Evolutionary conservation across 495 filamentous ascomycete genomes (phyloP).

Genomic region (Patellaria atrata): DNA sequence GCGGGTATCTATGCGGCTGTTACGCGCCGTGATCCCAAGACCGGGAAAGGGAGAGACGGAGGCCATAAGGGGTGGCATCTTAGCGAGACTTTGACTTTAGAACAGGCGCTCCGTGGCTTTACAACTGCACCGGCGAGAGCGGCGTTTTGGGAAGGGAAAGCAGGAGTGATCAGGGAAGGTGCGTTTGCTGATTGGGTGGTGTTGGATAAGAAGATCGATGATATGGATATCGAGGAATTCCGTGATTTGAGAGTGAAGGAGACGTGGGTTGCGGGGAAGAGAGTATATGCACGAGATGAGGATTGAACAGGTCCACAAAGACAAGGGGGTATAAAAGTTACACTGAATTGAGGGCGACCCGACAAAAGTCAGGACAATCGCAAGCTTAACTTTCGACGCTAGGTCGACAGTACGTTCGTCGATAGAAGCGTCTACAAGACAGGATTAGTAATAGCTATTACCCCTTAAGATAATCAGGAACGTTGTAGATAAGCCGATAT

Average conservation of each 20-base stretch:
- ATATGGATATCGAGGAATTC: slow-evolving; percentile 31
- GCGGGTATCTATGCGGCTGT: slow-evolving; percentile 50
- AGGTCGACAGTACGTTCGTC: no score
- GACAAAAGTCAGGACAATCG: no score
- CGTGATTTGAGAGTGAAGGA: slow-evolving; percentile 38
- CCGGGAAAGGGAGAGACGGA: slow-evolving; percentile 32
- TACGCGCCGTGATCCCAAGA: slow-evolving; percentile 37
- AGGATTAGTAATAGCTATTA: no score
- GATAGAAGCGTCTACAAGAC: no score
- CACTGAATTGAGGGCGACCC: no score
- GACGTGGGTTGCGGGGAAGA: slow-evolving; percentile 47
- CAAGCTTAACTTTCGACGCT: no score
- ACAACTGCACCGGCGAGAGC: slow-evolving; percentile 37
- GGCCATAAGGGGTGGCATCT: slow-evolving; percentile 35
- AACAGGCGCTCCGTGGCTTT: slow-evolving; percentile 42
- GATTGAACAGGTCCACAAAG: no score
- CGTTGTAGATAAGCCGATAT: no score
- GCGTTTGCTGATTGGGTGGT: slow-evolving; percentile 51
- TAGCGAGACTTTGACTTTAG: slow-evolving; percentile 37
- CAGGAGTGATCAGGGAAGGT: slow-evolving; percentile 37
- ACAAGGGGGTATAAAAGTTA: no score
- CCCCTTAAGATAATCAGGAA: no score
- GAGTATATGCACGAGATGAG: slow-evolving; percentile 23
- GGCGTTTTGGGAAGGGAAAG: slow-evolving; percentile 32
- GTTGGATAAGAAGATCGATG: slow-evolving; percentile 33